These are phyloP conservation scores for Fraxinus velutina DNA, from an alignment of 305 asterid species.

Conservation along the genomic window DNA sequence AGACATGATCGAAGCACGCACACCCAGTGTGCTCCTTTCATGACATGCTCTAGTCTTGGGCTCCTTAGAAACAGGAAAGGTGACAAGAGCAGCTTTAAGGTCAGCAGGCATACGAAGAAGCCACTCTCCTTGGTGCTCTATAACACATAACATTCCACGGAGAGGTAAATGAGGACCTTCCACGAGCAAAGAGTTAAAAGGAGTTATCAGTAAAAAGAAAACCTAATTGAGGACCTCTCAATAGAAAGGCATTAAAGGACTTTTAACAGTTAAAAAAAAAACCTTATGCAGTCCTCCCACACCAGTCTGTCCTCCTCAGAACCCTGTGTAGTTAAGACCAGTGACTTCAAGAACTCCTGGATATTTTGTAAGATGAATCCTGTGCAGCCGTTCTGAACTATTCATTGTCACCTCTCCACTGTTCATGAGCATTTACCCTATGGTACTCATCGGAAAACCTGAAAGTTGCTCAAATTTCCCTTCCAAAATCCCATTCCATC, in stretches of 20 bases:
- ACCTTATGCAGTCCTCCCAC: neutral
- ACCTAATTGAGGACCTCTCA: neutral
- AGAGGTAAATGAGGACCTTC: neutral
- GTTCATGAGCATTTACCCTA: neutral
- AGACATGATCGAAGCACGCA: neutral
- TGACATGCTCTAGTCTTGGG: neutral
- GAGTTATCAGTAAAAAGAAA: neutral
- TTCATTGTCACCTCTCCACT: neutral
- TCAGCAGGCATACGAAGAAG: neutral
- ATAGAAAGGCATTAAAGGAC: neutral
- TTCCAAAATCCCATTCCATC: neutral
- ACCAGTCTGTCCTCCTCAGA: neutral
- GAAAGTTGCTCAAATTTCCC: neutral
- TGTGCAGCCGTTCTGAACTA: neutral
- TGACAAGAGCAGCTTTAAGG: neutral
- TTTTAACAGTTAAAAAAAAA: too few species aligned
- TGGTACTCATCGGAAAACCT: neutral
- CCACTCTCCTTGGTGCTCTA: neutral
- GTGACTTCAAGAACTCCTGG: neutral
- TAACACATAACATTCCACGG: neutral
- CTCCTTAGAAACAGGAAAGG: neutral
- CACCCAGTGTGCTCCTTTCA: neutral
- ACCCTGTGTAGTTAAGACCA: neutral
- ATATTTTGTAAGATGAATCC: neutral
- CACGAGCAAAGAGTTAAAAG: neutral